phyloP scores from a whole-genome alignment of 331 rosid species.

The Telfairia occidentalis region DNA sequence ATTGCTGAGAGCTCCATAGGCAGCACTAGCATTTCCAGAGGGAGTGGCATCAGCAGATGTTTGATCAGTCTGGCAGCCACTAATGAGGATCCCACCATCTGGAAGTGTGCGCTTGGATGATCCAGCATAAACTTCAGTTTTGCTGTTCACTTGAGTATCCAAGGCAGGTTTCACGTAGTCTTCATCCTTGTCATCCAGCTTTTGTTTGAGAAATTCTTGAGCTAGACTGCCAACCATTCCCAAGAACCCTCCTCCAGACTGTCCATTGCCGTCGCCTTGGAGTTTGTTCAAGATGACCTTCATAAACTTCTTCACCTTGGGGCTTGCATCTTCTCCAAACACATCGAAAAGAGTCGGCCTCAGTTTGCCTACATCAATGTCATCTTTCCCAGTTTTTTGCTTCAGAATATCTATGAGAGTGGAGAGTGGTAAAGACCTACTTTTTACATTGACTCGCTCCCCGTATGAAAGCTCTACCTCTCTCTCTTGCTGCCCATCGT shows the following conservation, averaged over 20 bases:
- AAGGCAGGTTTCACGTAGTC: conserved; percentile 69
- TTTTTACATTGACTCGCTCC: conserved; percentile 27
- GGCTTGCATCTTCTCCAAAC: conserved; percentile 70
- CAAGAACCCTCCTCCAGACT: conserved; percentile 29
- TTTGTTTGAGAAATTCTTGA: conserved; percentile 44
- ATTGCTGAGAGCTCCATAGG: conserved; percentile 79
- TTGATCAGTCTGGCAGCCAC: conserved; percentile 73
- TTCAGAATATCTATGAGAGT: conserved; percentile 62
- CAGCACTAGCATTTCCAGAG: conserved; percentile 24
- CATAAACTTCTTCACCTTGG: conserved; percentile 76
- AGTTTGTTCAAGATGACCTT: conserved; percentile 42
- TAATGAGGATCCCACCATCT: conserved; percentile 48
- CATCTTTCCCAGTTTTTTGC: conserved; percentile 60
- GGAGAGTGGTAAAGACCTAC: conserved; percentile 41
- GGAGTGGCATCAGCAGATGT: conserved; percentile 80
- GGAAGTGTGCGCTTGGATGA: conserved; percentile 27
- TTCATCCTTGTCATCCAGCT: conserved; percentile 35
- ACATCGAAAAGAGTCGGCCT: conserved; percentile 51
- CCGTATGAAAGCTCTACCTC: conserved; percentile 30
- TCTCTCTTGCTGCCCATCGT: conserved; percentile 16
- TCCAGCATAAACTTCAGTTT: conserved; percentile 55
- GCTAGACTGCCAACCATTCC: conserved; percentile 61
- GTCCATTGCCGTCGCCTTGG: conserved; percentile 15
- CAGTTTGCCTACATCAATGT: conserved; percentile 57
- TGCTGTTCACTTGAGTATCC: conserved; percentile 36